Conservation (phyloP, 306 rosid species). For the Quercus aquifolioides region DNA sequence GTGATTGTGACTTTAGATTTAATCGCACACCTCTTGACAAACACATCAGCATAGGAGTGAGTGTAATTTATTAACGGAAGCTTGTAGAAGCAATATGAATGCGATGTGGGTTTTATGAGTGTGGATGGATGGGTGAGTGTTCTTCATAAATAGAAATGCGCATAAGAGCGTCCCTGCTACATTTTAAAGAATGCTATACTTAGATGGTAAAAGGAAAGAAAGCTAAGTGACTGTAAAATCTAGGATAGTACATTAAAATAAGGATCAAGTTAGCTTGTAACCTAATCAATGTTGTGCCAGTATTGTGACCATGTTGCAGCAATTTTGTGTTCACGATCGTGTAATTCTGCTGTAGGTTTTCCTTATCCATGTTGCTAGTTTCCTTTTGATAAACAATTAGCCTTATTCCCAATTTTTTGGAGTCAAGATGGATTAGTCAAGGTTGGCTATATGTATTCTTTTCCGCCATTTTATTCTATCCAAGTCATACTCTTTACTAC, state of each 20-base stretch:
- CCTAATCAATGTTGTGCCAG: background rate
- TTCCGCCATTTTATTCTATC: too few species aligned
- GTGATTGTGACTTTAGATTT: background rate
- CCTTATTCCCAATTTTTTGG: too few species aligned
- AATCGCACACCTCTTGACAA: background rate
- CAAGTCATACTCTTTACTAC: too few species aligned
- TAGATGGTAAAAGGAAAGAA: background rate
- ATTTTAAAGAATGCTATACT: background rate
- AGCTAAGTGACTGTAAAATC: background rate
- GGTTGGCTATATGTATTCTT: too few species aligned
- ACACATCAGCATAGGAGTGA: background rate
- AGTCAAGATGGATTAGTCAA: too few species aligned
- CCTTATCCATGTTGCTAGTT: too few species aligned
- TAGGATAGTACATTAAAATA: background rate
- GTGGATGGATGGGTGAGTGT: background rate
- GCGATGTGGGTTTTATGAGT: background rate
- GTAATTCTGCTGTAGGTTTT: background rate
- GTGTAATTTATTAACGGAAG: background rate
- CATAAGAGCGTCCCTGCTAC: conserved; percentile 1
- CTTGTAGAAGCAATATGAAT: background rate
- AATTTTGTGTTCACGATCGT: conserved; percentile 2
- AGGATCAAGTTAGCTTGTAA: background rate
- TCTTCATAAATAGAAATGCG: background rate
- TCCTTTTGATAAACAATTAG: too few species aligned
- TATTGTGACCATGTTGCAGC: background rate